These are phyloP conservation scores for Candida sanyaensis DNA, from an alignment of 1,139 yeast species.

Conservation along the genomic window DNA sequence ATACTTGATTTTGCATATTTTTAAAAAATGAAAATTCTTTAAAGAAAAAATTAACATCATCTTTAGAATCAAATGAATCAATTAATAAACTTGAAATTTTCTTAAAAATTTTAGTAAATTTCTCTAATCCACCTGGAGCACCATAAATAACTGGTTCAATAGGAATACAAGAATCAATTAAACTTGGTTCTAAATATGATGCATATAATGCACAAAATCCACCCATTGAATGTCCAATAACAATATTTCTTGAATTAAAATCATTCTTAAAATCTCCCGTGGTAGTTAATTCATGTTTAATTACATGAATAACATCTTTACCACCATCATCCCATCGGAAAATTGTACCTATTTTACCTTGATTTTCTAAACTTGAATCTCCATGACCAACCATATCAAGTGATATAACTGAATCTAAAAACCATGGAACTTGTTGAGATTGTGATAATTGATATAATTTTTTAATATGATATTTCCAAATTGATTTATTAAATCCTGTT, in stretches of 20 bases:
- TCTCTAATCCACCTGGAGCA: conserved; percentile 15
- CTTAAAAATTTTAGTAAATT: conserved; percentile 23
- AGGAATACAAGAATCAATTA: conserved; percentile 56
- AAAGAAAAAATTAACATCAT: conserved; percentile 48
- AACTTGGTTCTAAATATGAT: conserved; percentile 49
- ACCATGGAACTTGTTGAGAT: conserved; percentile 25
- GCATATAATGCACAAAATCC: conserved; percentile 58
- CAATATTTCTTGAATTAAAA: conserved; percentile 40
- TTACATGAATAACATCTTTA: conserved; percentile 54
- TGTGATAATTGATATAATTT: conserved; percentile 36
- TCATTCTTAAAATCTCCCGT: conserved; percentile 40
- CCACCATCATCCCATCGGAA: conserved; percentile 68
- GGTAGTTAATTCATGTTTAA: conserved; percentile 39
- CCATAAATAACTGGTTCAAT: conserved; percentile 63
- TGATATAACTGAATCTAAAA: conserved; percentile 42
- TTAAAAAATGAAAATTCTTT: conserved; percentile 45
- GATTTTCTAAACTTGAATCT: conserved; percentile 60
- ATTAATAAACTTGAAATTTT: conserved; percentile 29
- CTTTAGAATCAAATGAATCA: conserved; percentile 36
- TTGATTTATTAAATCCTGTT: conserved; percentile 65
- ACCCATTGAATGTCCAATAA: conserved; percentile 78
- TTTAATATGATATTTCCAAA: conserved; percentile 63
- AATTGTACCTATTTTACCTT: conserved; percentile 53
- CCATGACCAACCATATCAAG: conserved; percentile 68
- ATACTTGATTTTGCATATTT: conserved; percentile 46